These are phyloP conservation scores for Fonsecaea pedrosoi DNA, from an alignment of 2,329 filamentous ascomycete genomes.

Conservation along the genomic window DNA sequence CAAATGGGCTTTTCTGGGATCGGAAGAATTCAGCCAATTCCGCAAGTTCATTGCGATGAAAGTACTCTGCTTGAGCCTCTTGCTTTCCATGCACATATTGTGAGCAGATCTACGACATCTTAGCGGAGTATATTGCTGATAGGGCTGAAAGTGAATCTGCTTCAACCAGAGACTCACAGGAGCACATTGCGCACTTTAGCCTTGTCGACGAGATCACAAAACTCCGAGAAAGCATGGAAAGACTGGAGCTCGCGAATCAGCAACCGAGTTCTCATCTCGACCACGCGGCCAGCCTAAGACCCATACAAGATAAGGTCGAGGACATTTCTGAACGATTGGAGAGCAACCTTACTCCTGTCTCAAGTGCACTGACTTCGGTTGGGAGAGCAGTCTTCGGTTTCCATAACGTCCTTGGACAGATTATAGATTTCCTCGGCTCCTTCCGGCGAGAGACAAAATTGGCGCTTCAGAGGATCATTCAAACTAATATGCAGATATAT, in stretches of 20 bases:
- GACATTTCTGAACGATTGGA: neutral
- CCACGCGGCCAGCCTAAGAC: neutral
- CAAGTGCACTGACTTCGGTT: neutral
- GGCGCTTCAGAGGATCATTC: conserved; percentile 11
- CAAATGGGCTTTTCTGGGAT: conserved; percentile 38
- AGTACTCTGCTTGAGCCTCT: conserved; percentile 39
- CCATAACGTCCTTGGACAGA: neutral
- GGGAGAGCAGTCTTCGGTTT: neutral
- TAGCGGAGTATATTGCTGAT: neutral
- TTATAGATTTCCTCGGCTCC: neutral
- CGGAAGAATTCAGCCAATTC: conserved; percentile 37
- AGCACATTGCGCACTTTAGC: neutral
- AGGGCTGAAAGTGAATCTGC: neutral
- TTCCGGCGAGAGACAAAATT: neutral
- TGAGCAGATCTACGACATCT: conserved; percentile 4
- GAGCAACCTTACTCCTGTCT: neutral
- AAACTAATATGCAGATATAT: conserved; percentile 34
- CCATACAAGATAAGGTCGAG: neutral
- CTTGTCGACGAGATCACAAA: neutral
- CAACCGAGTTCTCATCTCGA: neutral
- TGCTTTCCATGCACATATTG: conserved; percentile 37
- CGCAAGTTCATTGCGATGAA: conserved; percentile 37
- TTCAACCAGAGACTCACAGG: conserved; percentile 14
- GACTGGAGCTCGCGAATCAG: neutral
- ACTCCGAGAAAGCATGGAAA: neutral